Conservation (phyloP, 2,329 filamentous ascomycete species). For the Colletotrichum navitas region DNA sequence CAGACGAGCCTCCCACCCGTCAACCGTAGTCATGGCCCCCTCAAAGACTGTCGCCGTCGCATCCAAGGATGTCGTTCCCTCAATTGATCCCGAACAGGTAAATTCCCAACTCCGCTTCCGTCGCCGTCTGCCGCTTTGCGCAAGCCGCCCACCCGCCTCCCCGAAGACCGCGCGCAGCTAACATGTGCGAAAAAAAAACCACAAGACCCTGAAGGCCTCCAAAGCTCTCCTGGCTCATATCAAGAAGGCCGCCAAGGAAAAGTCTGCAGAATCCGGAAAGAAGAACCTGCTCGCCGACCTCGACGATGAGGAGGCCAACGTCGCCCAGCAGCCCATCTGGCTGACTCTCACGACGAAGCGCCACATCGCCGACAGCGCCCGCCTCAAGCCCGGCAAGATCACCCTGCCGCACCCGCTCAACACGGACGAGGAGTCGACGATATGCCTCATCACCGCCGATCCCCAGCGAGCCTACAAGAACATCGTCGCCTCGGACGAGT, state of each 20-base stretch:
- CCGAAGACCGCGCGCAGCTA: constrained; percentile 21
- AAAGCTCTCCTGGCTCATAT: constrained; percentile 73
- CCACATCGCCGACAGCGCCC: constrained; percentile 77
- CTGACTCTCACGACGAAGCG: constrained; percentile 74
- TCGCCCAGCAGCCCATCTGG: constrained; percentile 68
- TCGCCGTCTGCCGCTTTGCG: background rate
- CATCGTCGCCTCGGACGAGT: constrained; percentile 76
- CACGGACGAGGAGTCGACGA: constrained; percentile 72
- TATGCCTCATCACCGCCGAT: constrained; percentile 89
- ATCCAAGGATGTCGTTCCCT: constrained; percentile 47
- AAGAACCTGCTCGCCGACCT: constrained; percentile 66
- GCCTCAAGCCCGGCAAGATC: constrained; percentile 88
- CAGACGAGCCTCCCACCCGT: constrained; percentile 14
- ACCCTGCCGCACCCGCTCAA: constrained; percentile 81
- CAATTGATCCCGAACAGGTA: constrained; percentile 60
- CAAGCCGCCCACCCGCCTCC: background rate
- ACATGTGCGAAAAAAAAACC: constrained; percentile 23
- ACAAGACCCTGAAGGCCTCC: constrained; percentile 73
- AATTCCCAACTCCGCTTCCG: background rate
- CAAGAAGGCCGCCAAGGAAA: constrained; percentile 65
- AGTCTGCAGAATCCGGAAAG: constrained; percentile 56
- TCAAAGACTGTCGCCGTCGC: constrained; percentile 55
- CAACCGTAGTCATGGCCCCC: constrained; percentile 53
- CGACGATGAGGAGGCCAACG: constrained; percentile 57
- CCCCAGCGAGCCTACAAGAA: constrained; percentile 92